Percentiles rank a stretch among this genome's conserved stretches.
These are phyloP conservation scores for Dryadomyces sulphureus DNA, from an alignment of 2,329 filamentous ascomycete species.

Conservation along the genomic window DNA sequence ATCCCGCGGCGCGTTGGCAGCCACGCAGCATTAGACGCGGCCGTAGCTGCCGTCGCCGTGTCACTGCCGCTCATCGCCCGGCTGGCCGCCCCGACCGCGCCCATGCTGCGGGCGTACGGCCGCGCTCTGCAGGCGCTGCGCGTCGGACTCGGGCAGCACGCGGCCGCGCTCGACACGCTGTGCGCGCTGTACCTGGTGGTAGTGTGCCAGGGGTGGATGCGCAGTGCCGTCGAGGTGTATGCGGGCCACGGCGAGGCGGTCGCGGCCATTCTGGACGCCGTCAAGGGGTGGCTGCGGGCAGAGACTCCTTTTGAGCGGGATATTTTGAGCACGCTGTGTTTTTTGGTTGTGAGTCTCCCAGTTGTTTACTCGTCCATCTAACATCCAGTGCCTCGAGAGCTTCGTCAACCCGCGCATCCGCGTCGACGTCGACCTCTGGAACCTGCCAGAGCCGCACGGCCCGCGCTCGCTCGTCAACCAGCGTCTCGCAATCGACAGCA, in stretches of 20 bases:
- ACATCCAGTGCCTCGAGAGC: constrained; percentile 6
- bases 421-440: constrained; percentile 5
- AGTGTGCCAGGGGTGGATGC: constrained; percentile 9
- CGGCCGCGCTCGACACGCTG: constrained; percentile 3
- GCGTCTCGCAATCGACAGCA: not conserved
- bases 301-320: constrained; percentile 3
- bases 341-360: constrained; percentile 4
- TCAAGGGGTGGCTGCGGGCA: not conserved
- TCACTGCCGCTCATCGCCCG: not conserved
- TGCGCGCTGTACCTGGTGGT: constrained; percentile 8
- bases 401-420: constrained; percentile 8
- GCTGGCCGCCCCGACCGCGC: not conserved
- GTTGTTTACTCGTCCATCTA: not conserved
- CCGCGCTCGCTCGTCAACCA: not conserved
- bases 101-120: constrained; percentile 7
- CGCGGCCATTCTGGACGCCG: constrained; percentile 2
- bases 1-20: constrained; percentile 8
- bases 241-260: constrained; percentile 8
- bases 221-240: not conserved
- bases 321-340: constrained; percentile 5
- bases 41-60: constrained; percentile 2
- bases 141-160: not conserved
- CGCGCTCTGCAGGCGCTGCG: constrained; percentile 5
- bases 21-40: constrained; percentile 7
- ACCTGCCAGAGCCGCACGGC: constrained; percentile 1